Base-by-base conservation (phyloP, 352 stramenopile genomes). In the Phytophthora syringae region DNA sequence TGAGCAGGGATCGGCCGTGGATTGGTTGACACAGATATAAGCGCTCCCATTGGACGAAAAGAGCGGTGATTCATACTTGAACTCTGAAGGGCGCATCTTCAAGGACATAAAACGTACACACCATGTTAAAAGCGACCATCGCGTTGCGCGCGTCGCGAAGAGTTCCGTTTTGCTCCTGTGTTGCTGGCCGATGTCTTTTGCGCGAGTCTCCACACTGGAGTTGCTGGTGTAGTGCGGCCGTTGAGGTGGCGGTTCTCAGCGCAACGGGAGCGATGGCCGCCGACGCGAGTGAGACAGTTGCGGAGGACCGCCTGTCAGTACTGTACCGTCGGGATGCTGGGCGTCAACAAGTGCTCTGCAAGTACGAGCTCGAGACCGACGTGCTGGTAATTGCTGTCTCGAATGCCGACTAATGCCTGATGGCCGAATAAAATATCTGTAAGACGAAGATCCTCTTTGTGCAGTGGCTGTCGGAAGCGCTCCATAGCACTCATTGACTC, bases 31-130 rank as follows among this genome's bases (percentile, higher is more conserved):
- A 66, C 42, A 20, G 5, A 4, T n/a, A 3, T 10, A 28, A 55
- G 40, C 15, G n/a, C 9, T 51, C 10, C n/a, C 24, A 67, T 67
- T 67, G 60, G 60, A 15, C 36, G 60, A 68, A 68, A 68, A 47
- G n/a, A 1, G 25, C 36, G 34, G 30, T 51, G 25, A 37, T 64
- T 52, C 36, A 43, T 21, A 69, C 24, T 64, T 57, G 60, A 53
- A 63, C 9, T 54, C 50, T 58, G 40, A 47, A 47, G 25, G 1
- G 13, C 27, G 6, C 55, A 55, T 60, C 40, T 67, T 58, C 48
- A 60, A 63, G 44, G 25, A 21, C 24, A 39, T 56, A 72, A 60
- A 71, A 66, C 49, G 27, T 25, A 13, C 47, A 13, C 47, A 55
- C 7, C 6, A 47, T 67, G 60, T 67, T 67, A 67, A 67, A 67